Conservation (phyloP, 2,329 filamentous ascomycete genomes). For the Coniochaeta sp. region DNA sequence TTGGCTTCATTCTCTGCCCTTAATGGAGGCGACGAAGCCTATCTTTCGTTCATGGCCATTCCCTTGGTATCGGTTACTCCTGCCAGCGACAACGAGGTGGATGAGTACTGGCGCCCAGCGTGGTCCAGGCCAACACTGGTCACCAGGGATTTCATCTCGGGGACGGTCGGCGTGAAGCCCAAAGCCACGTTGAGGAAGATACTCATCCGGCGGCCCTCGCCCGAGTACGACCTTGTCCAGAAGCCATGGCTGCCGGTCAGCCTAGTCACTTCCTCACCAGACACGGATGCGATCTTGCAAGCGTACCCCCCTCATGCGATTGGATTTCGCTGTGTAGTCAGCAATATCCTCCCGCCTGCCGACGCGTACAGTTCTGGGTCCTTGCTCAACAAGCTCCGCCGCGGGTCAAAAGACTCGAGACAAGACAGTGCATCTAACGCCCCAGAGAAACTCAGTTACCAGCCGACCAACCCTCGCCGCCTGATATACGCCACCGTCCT, state of each 20-base stretch:
- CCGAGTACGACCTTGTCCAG: background rate
- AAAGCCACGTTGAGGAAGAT: background rate
- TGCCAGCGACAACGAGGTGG: background rate
- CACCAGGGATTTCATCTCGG: background rate
- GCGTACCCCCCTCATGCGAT: background rate
- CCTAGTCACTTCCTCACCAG: background rate
- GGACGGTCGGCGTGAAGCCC: background rate
- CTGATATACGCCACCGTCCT: background rate
- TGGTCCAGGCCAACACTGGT: background rate
- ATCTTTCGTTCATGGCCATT: background rate
- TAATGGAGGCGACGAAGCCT: background rate
- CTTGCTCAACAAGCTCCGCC: background rate
- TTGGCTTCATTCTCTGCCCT: background rate
- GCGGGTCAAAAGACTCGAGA: background rate
- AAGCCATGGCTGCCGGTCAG: background rate
- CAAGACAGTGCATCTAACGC: background rate
- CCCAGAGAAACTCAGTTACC: background rate
- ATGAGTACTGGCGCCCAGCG: background rate
- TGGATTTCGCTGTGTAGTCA: background rate
- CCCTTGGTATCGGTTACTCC: background rate
- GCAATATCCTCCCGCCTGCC: background rate
- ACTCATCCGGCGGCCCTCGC: background rate
- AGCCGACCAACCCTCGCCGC: background rate
- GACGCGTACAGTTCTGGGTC: background rate
- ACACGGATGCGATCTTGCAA: background rate